Evolutionary conservation across 257 asterid genomes (phyloP).

Genomic region (Ocimum tenuiflorum): DNA sequence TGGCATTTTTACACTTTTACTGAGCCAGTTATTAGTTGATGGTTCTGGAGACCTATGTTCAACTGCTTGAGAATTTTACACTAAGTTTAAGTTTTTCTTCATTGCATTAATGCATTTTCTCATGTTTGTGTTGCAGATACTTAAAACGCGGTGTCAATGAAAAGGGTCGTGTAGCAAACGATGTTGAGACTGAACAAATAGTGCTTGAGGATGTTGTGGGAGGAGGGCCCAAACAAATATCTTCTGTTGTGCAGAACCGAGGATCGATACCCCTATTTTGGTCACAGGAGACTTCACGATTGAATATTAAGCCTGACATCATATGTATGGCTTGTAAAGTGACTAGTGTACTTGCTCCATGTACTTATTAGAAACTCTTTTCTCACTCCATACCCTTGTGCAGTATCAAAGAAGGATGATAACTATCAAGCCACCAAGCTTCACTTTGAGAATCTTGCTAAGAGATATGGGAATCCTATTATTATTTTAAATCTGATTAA

Average conservation of each 20-base stretch:
- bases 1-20: neutral
- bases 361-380: conserved; percentile 5
- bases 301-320: conserved; percentile 81
- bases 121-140: conserved; percentile 40
- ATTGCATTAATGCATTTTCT: neutral
- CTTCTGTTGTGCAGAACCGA: conserved; percentile 83
- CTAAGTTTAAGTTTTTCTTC: neutral
- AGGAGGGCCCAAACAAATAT: conserved; percentile 51
- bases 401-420: conserved; percentile 76
- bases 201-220: conserved; percentile 57
- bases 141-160: conserved; percentile 88
- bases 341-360: conserved; percentile 1
- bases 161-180: conserved; percentile 95
- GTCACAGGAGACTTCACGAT: conserved; percentile 88
- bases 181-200: conserved; percentile 96
- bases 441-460: conserved; percentile 79
- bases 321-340: conserved; percentile 45
- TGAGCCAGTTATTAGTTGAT: neutral
- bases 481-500: conserved; percentile 82
- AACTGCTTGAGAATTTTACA: neutral
- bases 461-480: conserved; percentile 91
- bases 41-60: neutral
- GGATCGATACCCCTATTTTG: conserved; percentile 98
- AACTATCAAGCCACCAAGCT: conserved; percentile 78
- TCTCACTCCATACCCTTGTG: conserved; percentile 21